Conservation (phyloP, 2,329 filamentous ascomycete species). For the Trichoderma sp. region DNA sequence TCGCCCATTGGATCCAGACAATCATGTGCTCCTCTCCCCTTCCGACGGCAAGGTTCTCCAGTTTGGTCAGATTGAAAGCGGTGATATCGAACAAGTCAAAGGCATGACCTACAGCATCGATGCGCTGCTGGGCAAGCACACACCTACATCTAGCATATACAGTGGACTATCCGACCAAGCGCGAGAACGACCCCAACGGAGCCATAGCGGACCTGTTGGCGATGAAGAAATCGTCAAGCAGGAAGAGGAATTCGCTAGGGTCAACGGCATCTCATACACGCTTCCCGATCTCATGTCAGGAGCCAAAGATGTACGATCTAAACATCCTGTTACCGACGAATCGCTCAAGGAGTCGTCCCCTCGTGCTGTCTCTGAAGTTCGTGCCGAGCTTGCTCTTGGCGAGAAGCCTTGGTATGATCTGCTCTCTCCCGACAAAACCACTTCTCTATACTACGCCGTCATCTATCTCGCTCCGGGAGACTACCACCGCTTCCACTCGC, state of each 20-base stretch:
- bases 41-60: conserved; percentile 89
- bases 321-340: conserved; percentile 64
- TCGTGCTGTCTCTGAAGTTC: conserved; percentile 77
- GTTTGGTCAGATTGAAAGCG: conserved; percentile 86
- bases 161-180: conserved; percentile 29
- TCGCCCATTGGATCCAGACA: conserved; percentile 78
- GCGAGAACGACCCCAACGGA: conserved; percentile 22
- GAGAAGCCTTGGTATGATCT: conserved; percentile 69
- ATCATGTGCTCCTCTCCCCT: conserved; percentile 78
- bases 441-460: conserved; percentile 86
- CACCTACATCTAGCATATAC: conserved; percentile 55
- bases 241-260: conserved; percentile 87
- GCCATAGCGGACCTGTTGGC: conserved; percentile 38
- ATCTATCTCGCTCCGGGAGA: conserved; percentile 96
- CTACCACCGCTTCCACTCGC: conserved; percentile 97
- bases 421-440: conserved; percentile 60
- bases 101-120: conserved; percentile 97
- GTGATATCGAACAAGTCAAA: conserved; percentile 97
- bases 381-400: conserved; percentile 75
- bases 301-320: conserved; percentile 18
- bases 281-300: conserved; percentile 85
- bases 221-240: conserved; percentile 68
- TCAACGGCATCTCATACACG: conserved; percentile 96
- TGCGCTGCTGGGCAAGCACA: conserved; percentile 74
- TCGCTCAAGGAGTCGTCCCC: conserved; percentile 62